Evolutionary conservation across 768 basidiomycete species (phyloP).

Genomic region (Xerocomus potaroensis): DNA sequence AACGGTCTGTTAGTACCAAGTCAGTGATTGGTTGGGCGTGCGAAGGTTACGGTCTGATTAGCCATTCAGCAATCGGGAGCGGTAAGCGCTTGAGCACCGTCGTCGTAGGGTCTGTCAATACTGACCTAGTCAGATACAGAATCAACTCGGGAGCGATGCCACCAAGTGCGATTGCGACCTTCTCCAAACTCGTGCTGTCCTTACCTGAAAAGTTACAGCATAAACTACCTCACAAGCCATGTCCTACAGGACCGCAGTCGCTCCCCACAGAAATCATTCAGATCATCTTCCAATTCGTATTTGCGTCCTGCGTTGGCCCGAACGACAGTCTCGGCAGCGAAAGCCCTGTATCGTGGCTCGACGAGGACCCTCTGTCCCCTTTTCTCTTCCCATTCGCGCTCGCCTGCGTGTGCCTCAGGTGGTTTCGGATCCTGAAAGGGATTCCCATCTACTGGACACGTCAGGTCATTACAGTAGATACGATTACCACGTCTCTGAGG

Average conservation of each 20-base stretch:
- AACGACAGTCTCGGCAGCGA: background rate
- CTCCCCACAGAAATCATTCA: constrained; percentile 9
- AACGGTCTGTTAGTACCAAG: no score
- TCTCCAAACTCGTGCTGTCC: constrained; percentile 6
- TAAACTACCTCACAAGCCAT: background rate
- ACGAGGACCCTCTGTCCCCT: constrained; percentile 4
- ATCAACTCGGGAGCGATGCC: background rate
- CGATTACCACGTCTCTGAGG: background rate
- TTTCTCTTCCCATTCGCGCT: constrained; percentile 11
- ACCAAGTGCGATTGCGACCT: constrained; percentile 3
- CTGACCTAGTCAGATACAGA: no score
- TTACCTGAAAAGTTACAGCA: background rate
- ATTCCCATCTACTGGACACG: constrained; percentile 9
- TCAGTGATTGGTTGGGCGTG: no score
- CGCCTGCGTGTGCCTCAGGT: constrained; percentile 6
- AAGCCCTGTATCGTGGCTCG: background rate
- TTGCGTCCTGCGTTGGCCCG: constrained; percentile 1
- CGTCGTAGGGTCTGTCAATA: no score
- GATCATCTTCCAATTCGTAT: constrained; percentile 9
- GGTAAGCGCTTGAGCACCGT: no score
- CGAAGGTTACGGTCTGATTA: no score
- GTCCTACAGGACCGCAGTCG: background rate
- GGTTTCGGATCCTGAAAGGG: constrained; percentile 4
- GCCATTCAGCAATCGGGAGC: no score
- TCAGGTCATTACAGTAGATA: constrained; percentile 4